phyloP scores from a whole-genome alignment of 2,329 filamentous ascomycete genomes.

The Claviceps sp. region DNA sequence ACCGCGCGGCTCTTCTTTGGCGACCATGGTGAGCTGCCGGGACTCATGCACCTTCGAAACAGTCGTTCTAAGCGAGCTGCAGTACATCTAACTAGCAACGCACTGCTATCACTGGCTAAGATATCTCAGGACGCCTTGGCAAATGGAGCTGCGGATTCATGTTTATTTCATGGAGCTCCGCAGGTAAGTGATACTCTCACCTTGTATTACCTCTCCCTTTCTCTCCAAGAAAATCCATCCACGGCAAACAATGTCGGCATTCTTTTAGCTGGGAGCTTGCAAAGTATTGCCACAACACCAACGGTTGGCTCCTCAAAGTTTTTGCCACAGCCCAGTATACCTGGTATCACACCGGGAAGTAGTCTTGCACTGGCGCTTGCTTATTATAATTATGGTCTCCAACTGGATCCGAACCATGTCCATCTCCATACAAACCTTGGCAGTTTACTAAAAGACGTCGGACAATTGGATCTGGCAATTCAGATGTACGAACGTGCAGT shows the following conservation, averaged over 20 bases:
- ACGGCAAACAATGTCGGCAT: constrained; percentile 98
- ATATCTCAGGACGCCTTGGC: constrained; percentile 97
- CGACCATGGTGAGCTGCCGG: constrained; percentile 61
- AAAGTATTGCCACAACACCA: constrained; percentile 30
- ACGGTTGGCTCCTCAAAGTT: constrained; percentile 6
- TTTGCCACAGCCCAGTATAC: constrained; percentile 35
- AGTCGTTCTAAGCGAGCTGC: constrained; percentile 64
- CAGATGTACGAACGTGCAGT: constrained; percentile 96
- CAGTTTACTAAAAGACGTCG: constrained; percentile 90
- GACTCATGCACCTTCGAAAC: constrained; percentile 58
- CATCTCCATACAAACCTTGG: constrained; percentile 95
- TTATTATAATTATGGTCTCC: constrained; percentile 91
- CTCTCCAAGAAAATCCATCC: constrained; percentile 87
- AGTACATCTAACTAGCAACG: constrained; percentile 89
- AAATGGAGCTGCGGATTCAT: constrained; percentile 44
- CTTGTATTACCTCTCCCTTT: constrained; percentile 88
- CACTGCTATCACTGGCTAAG: constrained; percentile 84
- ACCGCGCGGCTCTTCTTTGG: constrained; percentile 77
- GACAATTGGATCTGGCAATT: constrained; percentile 81
- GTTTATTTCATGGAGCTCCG: constrained; percentile 47
- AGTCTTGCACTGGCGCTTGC: constrained; percentile 77
- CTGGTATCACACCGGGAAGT: constrained; percentile 73
- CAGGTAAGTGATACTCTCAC: constrained; percentile 86
- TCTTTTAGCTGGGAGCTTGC: constrained; percentile 85
- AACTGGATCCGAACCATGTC: constrained; percentile 76